Percentiles rank a stretch among this genome's conserved stretches.
Evolutionary conservation across 306 rosid species (phyloP).

Genomic region (Lupinus albus): DNA sequence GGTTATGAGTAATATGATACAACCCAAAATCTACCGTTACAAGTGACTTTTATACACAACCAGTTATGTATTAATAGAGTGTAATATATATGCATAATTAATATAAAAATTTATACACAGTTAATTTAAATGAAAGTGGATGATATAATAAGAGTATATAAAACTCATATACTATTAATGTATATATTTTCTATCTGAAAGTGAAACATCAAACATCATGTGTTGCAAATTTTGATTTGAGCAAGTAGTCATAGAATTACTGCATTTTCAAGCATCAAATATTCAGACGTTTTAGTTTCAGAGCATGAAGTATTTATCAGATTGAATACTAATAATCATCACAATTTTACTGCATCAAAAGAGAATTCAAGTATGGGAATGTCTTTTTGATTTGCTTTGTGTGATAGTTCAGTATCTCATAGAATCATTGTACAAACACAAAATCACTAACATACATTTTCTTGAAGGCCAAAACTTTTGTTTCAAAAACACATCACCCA

Average conservation of each 20-base stretch:
- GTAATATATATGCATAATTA: too few relatives aligned
- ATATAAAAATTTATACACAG: too few relatives aligned
- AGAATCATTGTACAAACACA: slow-evolving; percentile 1
- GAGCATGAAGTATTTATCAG: neutral
- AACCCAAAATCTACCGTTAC: too few relatives aligned
- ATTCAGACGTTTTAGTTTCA: neutral
- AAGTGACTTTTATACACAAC: too few relatives aligned
- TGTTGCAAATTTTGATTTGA: too few relatives aligned
- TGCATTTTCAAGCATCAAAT: neutral
- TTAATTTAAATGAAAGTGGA: too few relatives aligned
- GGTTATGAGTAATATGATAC: too few relatives aligned
- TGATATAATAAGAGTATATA: too few relatives aligned
- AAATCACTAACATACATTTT: neutral
- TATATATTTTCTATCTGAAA: too few relatives aligned
- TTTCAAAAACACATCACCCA: slow-evolving; percentile 15
- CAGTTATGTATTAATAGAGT: too few relatives aligned
- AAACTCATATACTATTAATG: too few relatives aligned
- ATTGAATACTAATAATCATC: neutral
- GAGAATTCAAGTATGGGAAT: neutral
- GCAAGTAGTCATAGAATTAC: neutral
- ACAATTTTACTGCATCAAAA: neutral
- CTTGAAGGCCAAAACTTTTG: slow-evolving; percentile 12
- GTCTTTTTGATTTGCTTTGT: neutral
- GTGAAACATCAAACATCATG: too few relatives aligned
- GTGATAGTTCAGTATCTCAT: neutral